Evolutionary conservation across 371 early-diverging fungal genomes (phyloP), one percentile per base, ranked within the genome.

Genomic region (Mucor piriformis): DNA sequence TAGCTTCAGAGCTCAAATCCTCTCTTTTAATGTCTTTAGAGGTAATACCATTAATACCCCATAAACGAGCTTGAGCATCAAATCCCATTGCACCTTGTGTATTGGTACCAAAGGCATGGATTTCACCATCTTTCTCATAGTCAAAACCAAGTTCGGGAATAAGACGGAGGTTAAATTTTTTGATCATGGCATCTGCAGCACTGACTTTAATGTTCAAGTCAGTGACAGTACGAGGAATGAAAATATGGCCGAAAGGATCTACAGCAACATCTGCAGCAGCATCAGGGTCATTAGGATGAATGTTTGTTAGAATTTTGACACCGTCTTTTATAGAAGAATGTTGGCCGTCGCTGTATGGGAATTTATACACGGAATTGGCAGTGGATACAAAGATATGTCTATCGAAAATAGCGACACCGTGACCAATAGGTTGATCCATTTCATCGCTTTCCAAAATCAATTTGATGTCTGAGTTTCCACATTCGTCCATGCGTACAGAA

Each of bases 261-360:
- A 78, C 69, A 5, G 70, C 56, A 18, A 78, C 25, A 56, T 78
- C 78, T 5, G 66, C 59, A 11, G 29, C 24, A 7, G 59, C 67
- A 11, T 50, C 24, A 4, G 37, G 46, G 10, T 54, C 40, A 8
- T 57, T 32, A 1, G 66, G 42, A 27, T 69, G 57, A 16, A 74
- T 67, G 27, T 78, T 73, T 3, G 20, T 32, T 6, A 78, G 32
- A 0, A 78, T 57, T 29, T 59, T 43, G 20, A 59, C 57, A 21
- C 75, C 78, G 21, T 66, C 27, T 2, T 23, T 33, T 7, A 71
- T 43, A 4, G 64, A 46, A 15, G 73, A 63, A 33, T 78, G 78
- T 34, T 78, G 78, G 11, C 78, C 78, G 57, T 78, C 78, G 18
- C 61, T 63, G 38, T 79, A 79, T 37, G 74, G 64, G 40, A 70